Evolutionary conservation across 306 rosid genomes (phyloP).

Genomic region (Prunus mume): DNA sequence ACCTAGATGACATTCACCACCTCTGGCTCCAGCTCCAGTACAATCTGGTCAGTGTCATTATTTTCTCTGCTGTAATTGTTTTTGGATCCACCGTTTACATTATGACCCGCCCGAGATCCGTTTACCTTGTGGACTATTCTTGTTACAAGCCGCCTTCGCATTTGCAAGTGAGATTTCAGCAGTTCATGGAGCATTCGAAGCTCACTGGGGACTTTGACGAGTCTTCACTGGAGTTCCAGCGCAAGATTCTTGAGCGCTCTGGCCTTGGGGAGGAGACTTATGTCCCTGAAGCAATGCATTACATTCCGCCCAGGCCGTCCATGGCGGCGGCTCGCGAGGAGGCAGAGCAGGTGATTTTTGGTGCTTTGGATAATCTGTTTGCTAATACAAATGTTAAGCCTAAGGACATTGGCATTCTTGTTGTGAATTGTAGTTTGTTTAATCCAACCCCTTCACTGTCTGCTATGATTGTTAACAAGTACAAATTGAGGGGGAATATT

Average conservation of each 20-base stretch:
- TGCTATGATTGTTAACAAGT: constrained; percentile 62
- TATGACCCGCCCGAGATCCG: constrained; percentile 52
- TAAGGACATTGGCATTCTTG: constrained; percentile 56
- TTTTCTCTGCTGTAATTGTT: constrained; percentile 31
- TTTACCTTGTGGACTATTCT: constrained; percentile 54
- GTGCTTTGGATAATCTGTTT: constrained; percentile 55
- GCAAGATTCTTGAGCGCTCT: constrained; percentile 54
- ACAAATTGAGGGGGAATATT: constrained; percentile 48
- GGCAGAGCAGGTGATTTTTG: constrained; percentile 56
- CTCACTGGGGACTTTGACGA: constrained; percentile 47
- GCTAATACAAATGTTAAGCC: constrained; percentile 45
- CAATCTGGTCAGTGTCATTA: constrained; percentile 39
- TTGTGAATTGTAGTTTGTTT: constrained; percentile 69
- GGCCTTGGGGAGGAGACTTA: constrained; percentile 64
- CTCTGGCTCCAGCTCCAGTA: constrained; percentile 60
- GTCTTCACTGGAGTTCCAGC: constrained; percentile 51
- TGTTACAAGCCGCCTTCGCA: constrained; percentile 40
- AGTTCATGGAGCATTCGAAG: constrained; percentile 49
- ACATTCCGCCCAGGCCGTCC: constrained; percentile 39
- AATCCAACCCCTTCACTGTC: constrained; percentile 71
- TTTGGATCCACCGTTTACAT: constrained; percentile 52
- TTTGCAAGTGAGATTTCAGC: constrained; percentile 16
- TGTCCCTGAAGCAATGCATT: constrained; percentile 53
- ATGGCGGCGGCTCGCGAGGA: constrained; percentile 62
- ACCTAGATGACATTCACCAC: constrained; percentile 39